Conservation (phyloP, 768 basidiomycete species). For the Podaxis sp. region DNA sequence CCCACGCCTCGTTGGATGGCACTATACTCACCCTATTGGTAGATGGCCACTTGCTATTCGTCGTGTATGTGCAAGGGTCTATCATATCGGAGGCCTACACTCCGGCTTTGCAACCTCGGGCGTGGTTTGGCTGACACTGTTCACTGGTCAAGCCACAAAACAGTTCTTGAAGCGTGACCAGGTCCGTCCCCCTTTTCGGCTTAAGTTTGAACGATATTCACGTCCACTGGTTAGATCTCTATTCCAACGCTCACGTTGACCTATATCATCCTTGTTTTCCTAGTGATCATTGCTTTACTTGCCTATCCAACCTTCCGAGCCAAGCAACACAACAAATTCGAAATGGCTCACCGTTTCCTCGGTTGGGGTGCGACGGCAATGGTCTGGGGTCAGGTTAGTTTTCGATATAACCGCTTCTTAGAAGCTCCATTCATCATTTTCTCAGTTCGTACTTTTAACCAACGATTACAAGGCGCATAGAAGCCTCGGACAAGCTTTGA, state of each 20-base stretch:
- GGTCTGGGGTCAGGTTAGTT: constrained; percentile 54
- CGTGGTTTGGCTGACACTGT: constrained; percentile 50
- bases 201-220: background rate
- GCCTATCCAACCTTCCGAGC: constrained; percentile 50
- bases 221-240: constrained; percentile 33
- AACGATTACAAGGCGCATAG: constrained; percentile 47
- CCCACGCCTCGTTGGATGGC: background rate
- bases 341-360: constrained; percentile 54
- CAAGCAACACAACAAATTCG: constrained; percentile 52
- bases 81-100: constrained; percentile 61
- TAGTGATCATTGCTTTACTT: constrained; percentile 49
- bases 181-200: constrained; percentile 23
- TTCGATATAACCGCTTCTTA: background rate
- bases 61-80: constrained; percentile 53
- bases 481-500: constrained; percentile 42
- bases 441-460: constrained; percentile 47
- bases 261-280: constrained; percentile 48
- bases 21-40: constrained; percentile 9
- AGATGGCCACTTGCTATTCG: constrained; percentile 59
- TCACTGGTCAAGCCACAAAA: constrained; percentile 50
- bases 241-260: constrained; percentile 49
- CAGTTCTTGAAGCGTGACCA: constrained; percentile 39
- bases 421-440: background rate
- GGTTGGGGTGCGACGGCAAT: constrained; percentile 55
- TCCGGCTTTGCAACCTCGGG: constrained; percentile 59